Evolutionary conservation across 768 basidiomycete genomes (phyloP).

Genomic region (Cystofilobasidium bisporidii): DNA sequence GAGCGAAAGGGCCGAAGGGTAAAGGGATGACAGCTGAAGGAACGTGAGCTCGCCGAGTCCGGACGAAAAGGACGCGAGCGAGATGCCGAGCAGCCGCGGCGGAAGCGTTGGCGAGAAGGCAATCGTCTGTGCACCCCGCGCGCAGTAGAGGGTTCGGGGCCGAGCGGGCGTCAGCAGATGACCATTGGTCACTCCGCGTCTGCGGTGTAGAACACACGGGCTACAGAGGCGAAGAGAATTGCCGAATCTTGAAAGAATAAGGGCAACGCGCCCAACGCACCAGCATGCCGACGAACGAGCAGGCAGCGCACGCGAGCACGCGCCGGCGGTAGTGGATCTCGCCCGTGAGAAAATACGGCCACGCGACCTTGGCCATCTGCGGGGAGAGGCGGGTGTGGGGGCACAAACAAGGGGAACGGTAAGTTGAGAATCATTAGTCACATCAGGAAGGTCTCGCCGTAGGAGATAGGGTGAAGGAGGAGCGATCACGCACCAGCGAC

Average conservation of each 20-base stretch:
- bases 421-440: too few relatives aligned
- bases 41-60: slow-evolving; percentile 93
- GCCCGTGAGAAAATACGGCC: slow-evolving; percentile 84
- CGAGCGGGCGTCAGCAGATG: too few relatives aligned
- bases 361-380: slow-evolving; percentile 63
- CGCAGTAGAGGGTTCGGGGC: too few relatives aligned
- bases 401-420: not conserved
- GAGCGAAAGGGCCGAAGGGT: slow-evolving; percentile 45
- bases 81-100: slow-evolving; percentile 69
- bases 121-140: slow-evolving; percentile 67
- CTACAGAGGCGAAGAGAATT: too few relatives aligned
- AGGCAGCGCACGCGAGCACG: slow-evolving; percentile 59
- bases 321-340: slow-evolving; percentile 69
- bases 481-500: slow-evolving; percentile 39
- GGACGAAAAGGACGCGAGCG: slow-evolving; percentile 74
- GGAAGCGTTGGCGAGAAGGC: slow-evolving; percentile 57
- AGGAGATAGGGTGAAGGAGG: too few relatives aligned
- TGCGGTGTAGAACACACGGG: too few relatives aligned
- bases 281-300: slow-evolving; percentile 77
- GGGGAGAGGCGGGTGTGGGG: not conserved
- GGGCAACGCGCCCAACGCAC: too few relatives aligned
- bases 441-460: too few relatives aligned
- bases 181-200: too few relatives aligned
- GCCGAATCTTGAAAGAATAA: too few relatives aligned
- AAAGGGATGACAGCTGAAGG: slow-evolving; percentile 62